phyloP scores from a whole-genome alignment of 371 early-diverging fungal genomes.

The Mucor mucedo region DNA sequence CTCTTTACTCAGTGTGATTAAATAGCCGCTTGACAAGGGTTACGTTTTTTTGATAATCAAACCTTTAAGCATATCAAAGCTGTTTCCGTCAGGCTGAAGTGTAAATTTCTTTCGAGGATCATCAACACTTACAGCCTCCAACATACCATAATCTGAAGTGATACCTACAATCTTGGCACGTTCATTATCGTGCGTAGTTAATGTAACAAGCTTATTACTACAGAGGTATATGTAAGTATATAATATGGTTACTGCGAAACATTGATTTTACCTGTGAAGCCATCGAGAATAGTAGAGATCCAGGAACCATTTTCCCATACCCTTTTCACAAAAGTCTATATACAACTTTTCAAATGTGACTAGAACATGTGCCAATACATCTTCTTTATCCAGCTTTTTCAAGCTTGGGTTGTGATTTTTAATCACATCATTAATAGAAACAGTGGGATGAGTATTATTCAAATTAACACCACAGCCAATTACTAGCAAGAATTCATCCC shows the following conservation, averaged over 20 bases:
- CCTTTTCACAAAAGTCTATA: conserved; percentile 62
- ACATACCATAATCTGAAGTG: conserved; percentile 70
- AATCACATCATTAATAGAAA: conserved; percentile 82
- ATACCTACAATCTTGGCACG: conserved; percentile 77
- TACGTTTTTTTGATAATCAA: conserved; percentile 75
- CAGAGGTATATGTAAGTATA: conserved; percentile 5
- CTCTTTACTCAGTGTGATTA: not conserved
- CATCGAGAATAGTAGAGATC: conserved; percentile 77
- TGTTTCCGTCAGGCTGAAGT: conserved; percentile 95
- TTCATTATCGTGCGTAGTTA: conserved; percentile 60
- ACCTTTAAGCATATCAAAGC: conserved; percentile 95
- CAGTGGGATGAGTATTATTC: conserved; percentile 80
- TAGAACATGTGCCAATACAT: conserved; percentile 72
- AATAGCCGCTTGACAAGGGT: not conserved
- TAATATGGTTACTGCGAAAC: not conserved
- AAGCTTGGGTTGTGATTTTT: conserved; percentile 51
- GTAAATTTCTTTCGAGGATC: conserved; percentile 60
- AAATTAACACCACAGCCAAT: conserved; percentile 84
- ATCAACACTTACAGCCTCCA: conserved; percentile 67
- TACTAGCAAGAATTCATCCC: conserved; percentile 73
- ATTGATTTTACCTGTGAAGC: conserved; percentile 73
- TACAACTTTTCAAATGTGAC: conserved; percentile 76
- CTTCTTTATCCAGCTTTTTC: conserved; percentile 63
- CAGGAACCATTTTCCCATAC: conserved; percentile 73
- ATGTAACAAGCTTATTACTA: conserved; percentile 69